phyloP scores from a whole-genome alignment of 345 rosid species.

The Limnanthes douglasii region DNA sequence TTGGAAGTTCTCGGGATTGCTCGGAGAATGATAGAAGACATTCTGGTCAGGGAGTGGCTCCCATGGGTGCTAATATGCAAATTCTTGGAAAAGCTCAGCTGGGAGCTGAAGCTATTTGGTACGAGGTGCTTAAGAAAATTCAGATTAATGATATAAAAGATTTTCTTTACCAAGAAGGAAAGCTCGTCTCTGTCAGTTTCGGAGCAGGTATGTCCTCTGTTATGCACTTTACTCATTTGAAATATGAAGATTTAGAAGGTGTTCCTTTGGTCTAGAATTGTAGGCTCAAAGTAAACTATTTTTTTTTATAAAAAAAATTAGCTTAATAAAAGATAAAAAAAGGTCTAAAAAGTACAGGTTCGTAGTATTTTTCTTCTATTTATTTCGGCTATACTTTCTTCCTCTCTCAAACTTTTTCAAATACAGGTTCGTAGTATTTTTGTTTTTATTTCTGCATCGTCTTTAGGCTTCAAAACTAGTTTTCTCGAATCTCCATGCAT shows the following conservation, averaged over 20 bases:
- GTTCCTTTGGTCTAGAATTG: too few relatives aligned
- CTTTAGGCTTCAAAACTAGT: too few relatives aligned
- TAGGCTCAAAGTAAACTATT: too few relatives aligned
- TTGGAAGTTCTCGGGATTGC: constrained; percentile 29
- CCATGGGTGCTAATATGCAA: not conserved
- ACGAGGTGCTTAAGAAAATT: constrained; percentile 53
- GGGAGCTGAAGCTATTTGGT: constrained; percentile 74
- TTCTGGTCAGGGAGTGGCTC: not conserved
- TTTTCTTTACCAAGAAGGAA: constrained; percentile 74
- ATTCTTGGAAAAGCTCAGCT: constrained; percentile 14
- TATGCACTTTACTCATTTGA: constrained; percentile 3
- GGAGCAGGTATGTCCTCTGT: constrained; percentile 52
- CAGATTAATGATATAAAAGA: constrained; percentile 36
- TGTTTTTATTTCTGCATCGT: too few relatives aligned
- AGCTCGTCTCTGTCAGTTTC: constrained; percentile 61
- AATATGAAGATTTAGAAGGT: constrained; percentile 2
- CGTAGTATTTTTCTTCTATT: too few relatives aligned
- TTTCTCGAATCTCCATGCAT: too few relatives aligned
- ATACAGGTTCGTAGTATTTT: too few relatives aligned
- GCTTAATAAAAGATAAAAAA: too few relatives aligned
- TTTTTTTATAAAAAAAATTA: too few relatives aligned
- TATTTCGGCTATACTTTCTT: too few relatives aligned
- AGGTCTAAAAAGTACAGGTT: too few relatives aligned
- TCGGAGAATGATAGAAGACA: constrained; percentile 10
- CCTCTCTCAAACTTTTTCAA: too few relatives aligned